Evolutionary conservation across 139 green algal species (phyloP), one percentile per base, ranked within the genome.

Genomic region (Nannochloris sp.): DNA sequence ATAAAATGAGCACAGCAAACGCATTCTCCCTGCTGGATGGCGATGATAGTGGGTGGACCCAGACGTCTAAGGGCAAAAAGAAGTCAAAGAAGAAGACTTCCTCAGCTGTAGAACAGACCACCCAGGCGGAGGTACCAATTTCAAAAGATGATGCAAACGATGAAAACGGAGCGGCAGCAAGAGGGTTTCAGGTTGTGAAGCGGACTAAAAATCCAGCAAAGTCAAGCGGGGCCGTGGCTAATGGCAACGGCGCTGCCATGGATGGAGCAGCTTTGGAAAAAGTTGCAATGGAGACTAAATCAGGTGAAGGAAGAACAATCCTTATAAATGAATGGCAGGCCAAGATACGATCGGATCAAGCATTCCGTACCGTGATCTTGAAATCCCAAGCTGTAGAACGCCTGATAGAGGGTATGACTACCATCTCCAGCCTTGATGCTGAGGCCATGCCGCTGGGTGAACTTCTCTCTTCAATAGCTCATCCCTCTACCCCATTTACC

Each of bases 391-490:
- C 55, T 0, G 37, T 73, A 4, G 54, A 73, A 27, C 55, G 37
- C 15, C 39, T 73, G 6, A 1, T 67, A 6, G 65, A 73, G 7
- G 54, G 65, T 30, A 31, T 25, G 23, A 4, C 56, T 35, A 24
- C 19, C 37, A 9, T 13, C 27, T 23, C 12, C 44, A 30, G 9
- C 31, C 37, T 4, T 37, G 6, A 29, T 3, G n/a, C n/a, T n/a
- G 64, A 71, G 3, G 51, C 53, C 2, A 25, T 7, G 1, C 24
- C n/a, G 14, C 65, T 73, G 23, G 27, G 58, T 3, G 9, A 32
- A 23, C 65, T 73, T 48, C 39, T 73, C 35, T 34, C 27, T 0
- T 38, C 29, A 2, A 60, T 47, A 13, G 65, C 65, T 14, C 55
- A 73, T 37, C 38, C 65, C 19, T 25, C 56, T 1, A 36, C 29